These are phyloP conservation scores for Amauroascus verrucosus DNA, from an alignment of 2,329 filamentous ascomycete species.

Conservation along the genomic window DNA sequence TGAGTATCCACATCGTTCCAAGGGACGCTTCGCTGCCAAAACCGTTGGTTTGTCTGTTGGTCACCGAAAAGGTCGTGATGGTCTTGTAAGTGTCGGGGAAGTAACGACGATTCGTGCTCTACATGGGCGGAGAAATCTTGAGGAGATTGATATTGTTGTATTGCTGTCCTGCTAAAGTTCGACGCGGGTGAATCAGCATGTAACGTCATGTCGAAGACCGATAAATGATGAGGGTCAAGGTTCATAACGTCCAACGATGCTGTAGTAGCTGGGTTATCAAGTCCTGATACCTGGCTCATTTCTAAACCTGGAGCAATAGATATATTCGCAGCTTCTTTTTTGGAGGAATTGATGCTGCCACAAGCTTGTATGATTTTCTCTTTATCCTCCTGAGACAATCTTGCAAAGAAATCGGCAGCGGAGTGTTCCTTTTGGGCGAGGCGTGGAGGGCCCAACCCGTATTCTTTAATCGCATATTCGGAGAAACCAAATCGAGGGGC, in stretches of 20 bases:
- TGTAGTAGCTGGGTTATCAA: conserved; percentile 27
- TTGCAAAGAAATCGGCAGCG: conserved; percentile 35
- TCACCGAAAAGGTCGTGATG: conserved; percentile 37
- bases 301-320: conserved; percentile 23
- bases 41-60: conserved; percentile 36
- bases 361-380: conserved; percentile 37
- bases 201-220: conserved; percentile 36
- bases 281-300: conserved; percentile 9
- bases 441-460: conserved; percentile 27
- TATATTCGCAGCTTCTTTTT: conserved; percentile 7
- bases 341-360: conserved; percentile 32
- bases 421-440: conserved; percentile 31
- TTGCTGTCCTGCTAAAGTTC: conserved; percentile 34
- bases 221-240: conserved; percentile 23
- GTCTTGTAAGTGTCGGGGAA: conserved; percentile 27
- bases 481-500: conserved; percentile 36
- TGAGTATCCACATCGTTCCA: conserved; percentile 35
- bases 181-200: conserved; percentile 36
- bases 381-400: conserved; percentile 31
- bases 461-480: conserved; percentile 33
- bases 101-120: conserved; percentile 20
- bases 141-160: conserved; percentile 35
- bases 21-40: conserved; percentile 35
- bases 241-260: conserved; percentile 12
- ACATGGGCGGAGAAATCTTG: conserved; percentile 33